Evolutionary conservation across 352 stramenopile genomes (phyloP).

Genomic region (Globisporangium nodosum): DNA sequence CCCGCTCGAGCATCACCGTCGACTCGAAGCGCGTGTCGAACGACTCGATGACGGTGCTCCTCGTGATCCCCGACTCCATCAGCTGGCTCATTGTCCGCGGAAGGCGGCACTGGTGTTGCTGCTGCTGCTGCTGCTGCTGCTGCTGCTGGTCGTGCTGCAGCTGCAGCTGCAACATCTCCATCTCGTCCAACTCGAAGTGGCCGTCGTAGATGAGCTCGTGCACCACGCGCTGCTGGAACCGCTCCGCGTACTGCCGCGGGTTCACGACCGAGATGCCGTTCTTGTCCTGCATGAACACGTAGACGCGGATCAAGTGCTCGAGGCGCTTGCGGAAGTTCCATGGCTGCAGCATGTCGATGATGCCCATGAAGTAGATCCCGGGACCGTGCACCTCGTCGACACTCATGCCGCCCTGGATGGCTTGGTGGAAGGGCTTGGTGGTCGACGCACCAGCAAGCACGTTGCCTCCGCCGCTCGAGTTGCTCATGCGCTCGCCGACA

Average conservation of each 20-base stretch:
- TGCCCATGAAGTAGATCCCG: constrained; percentile 92
- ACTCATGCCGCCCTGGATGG: constrained; percentile 55
- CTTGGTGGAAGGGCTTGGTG: constrained; percentile 44
- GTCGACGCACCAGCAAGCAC: constrained; percentile 14
- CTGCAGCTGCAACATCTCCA: constrained; percentile 32
- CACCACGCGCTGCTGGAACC: constrained; percentile 72
- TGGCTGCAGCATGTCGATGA: constrained; percentile 95
- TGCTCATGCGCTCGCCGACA: constrained; percentile 11
- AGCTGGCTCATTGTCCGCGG: constrained; percentile 15
- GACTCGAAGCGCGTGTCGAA: constrained; percentile 27
- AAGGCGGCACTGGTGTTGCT: not conserved
- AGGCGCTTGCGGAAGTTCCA: constrained; percentile 91
- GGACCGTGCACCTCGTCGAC: constrained; percentile 85
- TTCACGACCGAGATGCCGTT: constrained; percentile 72
- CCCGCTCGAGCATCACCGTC: constrained; percentile 17
- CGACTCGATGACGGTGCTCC: constrained; percentile 51
- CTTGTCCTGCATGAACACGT: constrained; percentile 62
- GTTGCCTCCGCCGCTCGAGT: constrained; percentile 9
- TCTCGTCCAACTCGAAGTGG: constrained; percentile 24
- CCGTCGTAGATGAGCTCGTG: constrained; percentile 69
- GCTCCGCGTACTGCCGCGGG: constrained; percentile 64
- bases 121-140: not conserved
- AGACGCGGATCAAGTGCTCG: constrained; percentile 80
- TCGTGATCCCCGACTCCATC: constrained; percentile 34
- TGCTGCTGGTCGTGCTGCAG: constrained; percentile 16